Evolutionary conservation across 179 eudicot species (phyloP), one percentile per base, ranked within the genome.

Genomic region (Silene vulgaris): DNA sequence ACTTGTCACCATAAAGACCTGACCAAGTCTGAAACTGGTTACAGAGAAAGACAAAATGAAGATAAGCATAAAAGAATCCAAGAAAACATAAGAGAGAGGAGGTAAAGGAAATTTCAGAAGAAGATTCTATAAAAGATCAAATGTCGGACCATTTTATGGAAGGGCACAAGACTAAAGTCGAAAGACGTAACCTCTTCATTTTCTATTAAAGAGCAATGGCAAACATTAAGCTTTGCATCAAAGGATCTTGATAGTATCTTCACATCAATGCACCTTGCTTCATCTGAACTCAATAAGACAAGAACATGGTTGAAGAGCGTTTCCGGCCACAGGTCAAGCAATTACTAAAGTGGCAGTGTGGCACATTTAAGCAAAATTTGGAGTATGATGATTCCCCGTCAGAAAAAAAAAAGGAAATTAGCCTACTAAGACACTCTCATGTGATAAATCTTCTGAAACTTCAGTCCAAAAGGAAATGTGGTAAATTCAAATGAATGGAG

Each of bases 221-320:
- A 95, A 79, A 89, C 96, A 74, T 82, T 88, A 83, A 92, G 86
- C 90, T 89, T 95, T 59, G 92, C 96, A 71, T 92, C 95, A 74
- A 89, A 82, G 79, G 86, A 81, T 82, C 87, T 92, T 75, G 97
- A 88, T 74, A 89, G 71, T 71, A 95, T 88, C 82, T 84, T 87
- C 78, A 95, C 96, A 70, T 87, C 88, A 68, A 92, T 80, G 89
- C 83, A 86, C 65, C 77, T 80, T 61, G 78, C 80, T 75, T 84
- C 92, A 78, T 82, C 96, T 85, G 83, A 71, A 80, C 78, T 66
- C 59, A 74, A 16, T 1, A 29, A n/a, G 32, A 81, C 52, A 13
- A 28, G 9, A 29, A 75, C 26, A 19, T 1, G 8, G 56, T 72
- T 54, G 61, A n/a, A 64, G 61, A 56, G 19, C 35, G 19, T 70